Evolutionary conservation across 225 moss, liverwort and hornwort genomes (phyloP).

Genomic region (Thuidium tamariscinum): DNA sequence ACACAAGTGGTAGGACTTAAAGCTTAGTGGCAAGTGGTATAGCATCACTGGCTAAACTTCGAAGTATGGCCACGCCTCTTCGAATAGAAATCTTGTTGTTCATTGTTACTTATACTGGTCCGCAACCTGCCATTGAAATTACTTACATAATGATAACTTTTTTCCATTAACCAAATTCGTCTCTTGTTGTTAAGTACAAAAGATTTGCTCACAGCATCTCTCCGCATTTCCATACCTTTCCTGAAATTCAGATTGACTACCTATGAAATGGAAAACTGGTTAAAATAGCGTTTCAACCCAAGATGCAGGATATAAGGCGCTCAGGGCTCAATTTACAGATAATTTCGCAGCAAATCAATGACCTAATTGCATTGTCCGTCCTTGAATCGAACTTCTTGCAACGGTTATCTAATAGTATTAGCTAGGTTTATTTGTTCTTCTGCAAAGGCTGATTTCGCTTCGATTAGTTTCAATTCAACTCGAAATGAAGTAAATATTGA

Average conservation of each 20-base stretch:
- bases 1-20: not conserved
- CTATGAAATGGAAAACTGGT: not conserved
- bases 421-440: too few species aligned
- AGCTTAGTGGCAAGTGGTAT: not conserved
- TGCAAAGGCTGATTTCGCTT: not conserved
- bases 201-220: not conserved
- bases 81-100: not conserved
- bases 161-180: too few species aligned
- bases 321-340: not conserved
- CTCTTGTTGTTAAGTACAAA: too few species aligned
- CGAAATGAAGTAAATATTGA: not conserved
- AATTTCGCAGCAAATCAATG: not conserved
- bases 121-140: not conserved
- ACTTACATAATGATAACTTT: not conserved
- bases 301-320: too few species aligned
- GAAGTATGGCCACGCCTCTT: not conserved
- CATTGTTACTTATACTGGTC: not conserved
- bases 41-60: not conserved
- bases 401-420: not conserved
- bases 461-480: not conserved
- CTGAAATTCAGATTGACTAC: not conserved
- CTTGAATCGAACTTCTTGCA: too few species aligned
- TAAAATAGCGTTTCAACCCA: accelerated
- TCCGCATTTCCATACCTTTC: not conserved
- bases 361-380: not conserved